Conservation (phyloP, 495 filamentous ascomycete species). For the Neurospora cerealis region DNA sequence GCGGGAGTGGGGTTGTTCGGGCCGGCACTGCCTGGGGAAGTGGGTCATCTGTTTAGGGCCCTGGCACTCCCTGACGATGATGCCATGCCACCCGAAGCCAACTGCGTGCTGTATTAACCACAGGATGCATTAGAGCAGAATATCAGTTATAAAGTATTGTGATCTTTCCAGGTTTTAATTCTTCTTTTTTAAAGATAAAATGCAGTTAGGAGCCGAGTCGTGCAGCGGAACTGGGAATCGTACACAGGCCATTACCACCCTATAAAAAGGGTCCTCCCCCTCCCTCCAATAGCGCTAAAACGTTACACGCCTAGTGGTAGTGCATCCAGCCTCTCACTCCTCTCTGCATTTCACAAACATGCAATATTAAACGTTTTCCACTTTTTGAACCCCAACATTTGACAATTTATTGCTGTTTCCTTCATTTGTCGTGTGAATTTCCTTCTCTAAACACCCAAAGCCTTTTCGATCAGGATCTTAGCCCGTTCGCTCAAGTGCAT, state of each 20-base stretch:
- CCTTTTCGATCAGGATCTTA: constrained; percentile 51
- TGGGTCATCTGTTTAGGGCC: neutral
- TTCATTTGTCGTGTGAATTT: neutral
- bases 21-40: neutral
- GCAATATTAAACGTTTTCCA: neutral
- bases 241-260: neutral
- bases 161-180: neutral
- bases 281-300: neutral
- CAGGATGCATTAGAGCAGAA: neutral
- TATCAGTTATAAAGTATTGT: neutral
- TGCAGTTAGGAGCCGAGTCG: neutral
- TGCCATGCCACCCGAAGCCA: neutral
- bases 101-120: neutral
- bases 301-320: neutral
- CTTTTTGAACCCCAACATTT: neutral
- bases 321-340: neutral
- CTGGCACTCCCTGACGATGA: neutral
- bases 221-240: neutral
- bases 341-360: neutral
- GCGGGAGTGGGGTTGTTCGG: neutral
- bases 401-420: neutral
- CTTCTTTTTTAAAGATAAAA: neutral
- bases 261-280: neutral
- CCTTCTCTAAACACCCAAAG: constrained; percentile 29
- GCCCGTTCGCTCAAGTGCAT: constrained; percentile 53